phyloP scores from a whole-genome alignment of 345 rosid species.

The Brassica nigra region DNA sequence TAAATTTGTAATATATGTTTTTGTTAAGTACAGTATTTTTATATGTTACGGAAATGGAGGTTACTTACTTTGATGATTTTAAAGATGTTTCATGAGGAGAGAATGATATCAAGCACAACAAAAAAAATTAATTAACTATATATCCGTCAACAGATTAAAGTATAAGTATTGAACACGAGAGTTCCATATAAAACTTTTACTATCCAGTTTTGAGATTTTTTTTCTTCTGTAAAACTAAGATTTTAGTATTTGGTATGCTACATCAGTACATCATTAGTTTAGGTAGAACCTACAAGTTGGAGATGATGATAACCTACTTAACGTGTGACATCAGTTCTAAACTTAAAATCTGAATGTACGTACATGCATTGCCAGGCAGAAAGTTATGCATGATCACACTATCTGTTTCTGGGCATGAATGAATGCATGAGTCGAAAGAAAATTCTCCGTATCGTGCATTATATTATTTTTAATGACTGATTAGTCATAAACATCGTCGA shows the following conservation, averaged over 20 bases:
- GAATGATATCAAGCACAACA: neutral
- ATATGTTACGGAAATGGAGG: neutral
- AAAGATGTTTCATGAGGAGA: neutral
- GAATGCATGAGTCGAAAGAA: constrained; percentile 17
- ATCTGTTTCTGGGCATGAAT: constrained; percentile 5
- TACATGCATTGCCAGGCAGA: neutral
- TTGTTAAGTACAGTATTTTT: neutral
- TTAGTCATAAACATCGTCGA: constrained; percentile 27
- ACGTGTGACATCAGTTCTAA: neutral
- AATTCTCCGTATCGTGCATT: constrained; percentile 6
- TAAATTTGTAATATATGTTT: neutral
- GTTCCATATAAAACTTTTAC: neutral
- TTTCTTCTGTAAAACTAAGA: neutral
- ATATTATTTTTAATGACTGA: neutral
- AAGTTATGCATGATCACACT: neutral
- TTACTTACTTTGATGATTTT: too few species aligned
- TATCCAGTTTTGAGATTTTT: neutral
- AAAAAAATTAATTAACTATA: neutral
- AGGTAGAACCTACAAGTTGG: constrained; percentile 8
- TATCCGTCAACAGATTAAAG: neutral
- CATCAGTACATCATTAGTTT: neutral
- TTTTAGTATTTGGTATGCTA: neutral
- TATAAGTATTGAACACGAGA: neutral
- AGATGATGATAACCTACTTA: constrained; percentile 2
- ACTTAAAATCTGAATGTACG: neutral